phyloP scores from a whole-genome alignment of 1,139 yeast genomes.

The Ogataea hybrid region DNA sequence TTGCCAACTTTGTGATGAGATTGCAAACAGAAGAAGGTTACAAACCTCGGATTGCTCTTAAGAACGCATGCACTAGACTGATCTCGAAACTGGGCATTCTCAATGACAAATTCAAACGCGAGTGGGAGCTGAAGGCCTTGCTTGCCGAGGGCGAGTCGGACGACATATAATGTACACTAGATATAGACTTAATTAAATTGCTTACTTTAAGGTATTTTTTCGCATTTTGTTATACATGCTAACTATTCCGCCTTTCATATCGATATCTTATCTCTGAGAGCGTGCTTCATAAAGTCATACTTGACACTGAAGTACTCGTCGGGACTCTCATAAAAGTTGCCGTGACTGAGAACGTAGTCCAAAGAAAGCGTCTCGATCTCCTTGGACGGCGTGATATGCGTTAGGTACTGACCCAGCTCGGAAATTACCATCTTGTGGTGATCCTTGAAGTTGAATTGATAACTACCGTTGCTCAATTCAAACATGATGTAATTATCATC shows the following conservation, averaged over 20 bases:
- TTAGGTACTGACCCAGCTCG: slow-evolving; percentile 69
- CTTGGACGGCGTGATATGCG: slow-evolving; percentile 79
- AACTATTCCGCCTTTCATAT: slow-evolving; percentile 13
- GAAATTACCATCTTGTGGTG: slow-evolving; percentile 86
- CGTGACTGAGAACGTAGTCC: slow-evolving; percentile 56
- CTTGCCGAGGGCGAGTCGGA: slow-evolving; percentile 73
- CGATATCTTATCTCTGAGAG: slow-evolving; percentile 30
- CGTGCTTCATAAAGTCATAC: slow-evolving; percentile 35
- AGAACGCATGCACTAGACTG: slow-evolving; percentile 81
- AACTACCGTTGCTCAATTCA: slow-evolving; percentile 87
- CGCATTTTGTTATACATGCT: slow-evolving; percentile 1
- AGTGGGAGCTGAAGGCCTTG: slow-evolving; percentile 88
- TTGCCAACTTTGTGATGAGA: slow-evolving; percentile 91
- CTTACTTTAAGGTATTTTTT: slow-evolving; percentile 2
- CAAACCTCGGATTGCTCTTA: slow-evolving; percentile 85
- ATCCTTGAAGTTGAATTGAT: slow-evolving; percentile 93
- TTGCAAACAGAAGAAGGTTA: slow-evolving; percentile 95
- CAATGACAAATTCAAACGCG: slow-evolving; percentile 77
- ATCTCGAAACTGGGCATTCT: slow-evolving; percentile 76
- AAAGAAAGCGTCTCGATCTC: slow-evolving; percentile 69
- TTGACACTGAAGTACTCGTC: slow-evolving; percentile 53
- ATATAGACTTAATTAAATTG: background rate
- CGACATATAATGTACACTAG: slow-evolving; percentile 20
- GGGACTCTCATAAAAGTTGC: slow-evolving; percentile 60
- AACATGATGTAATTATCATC: slow-evolving; percentile 83